phyloP scores from a whole-genome alignment of 2,329 filamentous ascomycete genomes.

The Penicillium sp. region DNA sequence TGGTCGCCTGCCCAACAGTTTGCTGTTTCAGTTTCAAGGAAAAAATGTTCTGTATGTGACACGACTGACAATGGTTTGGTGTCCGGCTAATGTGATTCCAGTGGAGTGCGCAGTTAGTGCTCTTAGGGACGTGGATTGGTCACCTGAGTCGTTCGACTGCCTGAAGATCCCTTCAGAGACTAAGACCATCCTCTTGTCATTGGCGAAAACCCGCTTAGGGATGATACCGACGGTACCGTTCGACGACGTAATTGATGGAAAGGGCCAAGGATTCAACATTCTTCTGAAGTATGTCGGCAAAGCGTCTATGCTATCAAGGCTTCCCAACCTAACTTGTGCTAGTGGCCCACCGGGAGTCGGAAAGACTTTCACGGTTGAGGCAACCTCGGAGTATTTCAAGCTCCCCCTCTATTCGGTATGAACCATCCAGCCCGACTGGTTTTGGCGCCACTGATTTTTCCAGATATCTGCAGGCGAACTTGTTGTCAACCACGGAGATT shows the following conservation, averaged over 20 bases:
- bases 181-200: conserved; percentile 17
- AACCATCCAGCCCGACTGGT: not conserved
- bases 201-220: conserved; percentile 16
- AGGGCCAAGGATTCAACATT: conserved; percentile 32
- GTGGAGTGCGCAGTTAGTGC: conserved; percentile 19
- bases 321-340: conserved; percentile 3
- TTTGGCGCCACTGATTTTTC: conserved; percentile 6
- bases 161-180: conserved; percentile 22
- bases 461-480: conserved; percentile 21
- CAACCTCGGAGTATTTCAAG: conserved; percentile 26
- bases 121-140: conserved; percentile 18
- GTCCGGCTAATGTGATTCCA: conserved; percentile 6
- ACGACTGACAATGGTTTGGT: not conserved
- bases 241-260: conserved; percentile 33
- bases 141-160: conserved; percentile 17
- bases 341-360: conserved; percentile 17
- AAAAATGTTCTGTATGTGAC: conserved; percentile 22
- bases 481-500: conserved; percentile 17
- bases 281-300: conserved; percentile 24
- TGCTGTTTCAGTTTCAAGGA: conserved; percentile 23
- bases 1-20: conserved; percentile 20
- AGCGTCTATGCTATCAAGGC: conserved; percentile 4
- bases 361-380: conserved; percentile 39
- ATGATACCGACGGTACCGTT: conserved; percentile 19
- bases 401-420: conserved; percentile 25